Base-by-base conservation (phyloP, 345 rosid genomes). In the Dipteronia sinensis region DNA sequence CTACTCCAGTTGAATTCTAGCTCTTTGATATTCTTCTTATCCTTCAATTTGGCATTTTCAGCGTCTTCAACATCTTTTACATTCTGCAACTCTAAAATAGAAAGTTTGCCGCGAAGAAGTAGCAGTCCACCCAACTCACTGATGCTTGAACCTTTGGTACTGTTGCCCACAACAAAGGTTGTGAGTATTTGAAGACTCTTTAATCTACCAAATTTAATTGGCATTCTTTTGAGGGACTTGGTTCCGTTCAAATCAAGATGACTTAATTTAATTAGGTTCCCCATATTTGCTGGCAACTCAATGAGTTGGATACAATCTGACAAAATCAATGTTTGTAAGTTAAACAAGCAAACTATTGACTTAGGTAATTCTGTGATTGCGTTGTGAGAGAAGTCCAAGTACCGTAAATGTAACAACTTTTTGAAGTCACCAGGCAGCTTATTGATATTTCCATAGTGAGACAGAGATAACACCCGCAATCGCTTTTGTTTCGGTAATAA, bases 391-490 rank as follows among this genome's bases (percentile, higher is more conserved):
- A 88, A 70, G 70, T 79, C 76, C 67, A 86, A 66, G 44, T 81
- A 88, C 9, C 89, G 78, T 3, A 80, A 77, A 22, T 82, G 85
- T 59, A 74, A 82, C 1, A 88, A 58, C 55, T 81, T 77, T 64
- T 81, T 77, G 19, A 82, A 79, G 72, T 81, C 78, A 74, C 79
- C 69, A 40, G 79, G 70, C 71, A 47, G 11, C 42, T 15, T 73
- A 34, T 74, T 27, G 2, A 84, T 81, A 1, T 51, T 51, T 25
- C 53, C 25, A 66, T 78, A 82, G 27, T 84, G 77, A 3, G 76
- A 76, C 46, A 88, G 66, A 66, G 83, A 84, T 65, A 88, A 74
- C 40, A 82, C 87, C 20, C 90, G 72, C 74, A 86, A 73, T 42
- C 77, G 76, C 6, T 67, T 69, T 6, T 76, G 75, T 10, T 4